Percentiles rank a stretch among this genome's conserved stretches.
Conservation (phyloP, 1,284 basidiomycete species). For the Inonotus hispidus region DNA sequence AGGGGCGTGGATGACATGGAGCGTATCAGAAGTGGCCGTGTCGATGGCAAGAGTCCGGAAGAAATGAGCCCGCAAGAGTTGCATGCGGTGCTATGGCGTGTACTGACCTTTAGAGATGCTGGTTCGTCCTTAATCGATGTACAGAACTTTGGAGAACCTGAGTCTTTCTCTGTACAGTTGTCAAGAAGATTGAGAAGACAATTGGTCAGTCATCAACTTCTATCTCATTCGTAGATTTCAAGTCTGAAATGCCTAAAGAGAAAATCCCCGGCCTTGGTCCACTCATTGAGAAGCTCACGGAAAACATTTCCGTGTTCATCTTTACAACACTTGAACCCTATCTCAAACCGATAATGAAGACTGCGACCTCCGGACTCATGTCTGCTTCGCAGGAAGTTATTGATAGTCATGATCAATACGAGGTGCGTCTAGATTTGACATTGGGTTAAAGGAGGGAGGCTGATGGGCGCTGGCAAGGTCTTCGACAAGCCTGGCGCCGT, state of each 20-base stretch:
- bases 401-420: slow-evolving; percentile 75
- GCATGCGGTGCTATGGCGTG: slow-evolving; percentile 79
- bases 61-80: slow-evolving; percentile 88
- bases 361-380: slow-evolving; percentile 57
- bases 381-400: slow-evolving; percentile 72
- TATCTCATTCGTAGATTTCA: neutral
- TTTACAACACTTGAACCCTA: slow-evolving; percentile 81
- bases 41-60: slow-evolving; percentile 58
- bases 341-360: slow-evolving; percentile 65
- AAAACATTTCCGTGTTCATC: slow-evolving; percentile 76
- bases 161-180: slow-evolving; percentile 37
- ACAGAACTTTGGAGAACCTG: slow-evolving; percentile 3
- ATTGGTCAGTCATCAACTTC: slow-evolving; percentile 53
- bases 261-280: slow-evolving; percentile 66
- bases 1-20: slow-evolving; percentile 76
- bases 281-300: slow-evolving; percentile 79
- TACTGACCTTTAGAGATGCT: slow-evolving; percentile 81
- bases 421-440: slow-evolving; percentile 32
- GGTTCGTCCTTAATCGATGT: slow-evolving; percentile 32
- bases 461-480: slow-evolving; percentile 34
- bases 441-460: neutral
- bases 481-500: slow-evolving; percentile 76
- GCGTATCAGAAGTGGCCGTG: slow-evolving; percentile 57
- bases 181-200: slow-evolving; percentile 82
- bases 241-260: slow-evolving; percentile 34